Conservation (phyloP, 768 basidiomycete genomes). For the Collybia nuda region DNA sequence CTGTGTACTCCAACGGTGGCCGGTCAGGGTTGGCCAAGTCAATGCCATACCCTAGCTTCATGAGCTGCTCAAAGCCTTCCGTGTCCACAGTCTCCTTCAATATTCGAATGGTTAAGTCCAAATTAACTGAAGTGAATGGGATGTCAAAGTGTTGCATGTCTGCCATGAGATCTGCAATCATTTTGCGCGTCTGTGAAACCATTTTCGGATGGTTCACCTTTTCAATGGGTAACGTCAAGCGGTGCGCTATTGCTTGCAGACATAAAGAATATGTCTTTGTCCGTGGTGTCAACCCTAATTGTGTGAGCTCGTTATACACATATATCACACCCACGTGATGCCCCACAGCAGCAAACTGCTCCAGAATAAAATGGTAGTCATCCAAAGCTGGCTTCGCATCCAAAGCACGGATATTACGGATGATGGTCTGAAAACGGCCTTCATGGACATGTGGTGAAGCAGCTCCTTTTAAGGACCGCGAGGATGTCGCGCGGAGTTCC, state of each 20-base stretch:
- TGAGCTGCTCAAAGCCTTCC: constrained; percentile 53
- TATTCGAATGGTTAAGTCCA: constrained; percentile 70
- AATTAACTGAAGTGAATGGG: constrained; percentile 54
- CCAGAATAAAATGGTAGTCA: constrained; percentile 76
- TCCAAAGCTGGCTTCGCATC: constrained; percentile 49
- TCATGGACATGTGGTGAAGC: constrained; percentile 57
- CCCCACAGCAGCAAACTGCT: constrained; percentile 77
- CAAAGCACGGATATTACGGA: constrained; percentile 65
- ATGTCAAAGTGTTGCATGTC: constrained; percentile 56
- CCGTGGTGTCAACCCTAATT: constrained; percentile 43
- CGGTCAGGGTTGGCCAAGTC: constrained; percentile 77
- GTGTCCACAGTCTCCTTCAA: constrained; percentile 63
- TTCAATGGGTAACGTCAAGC: constrained; percentile 59
- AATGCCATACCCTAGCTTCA: constrained; percentile 73
- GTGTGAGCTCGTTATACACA: constrained; percentile 60
- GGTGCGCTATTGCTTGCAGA: constrained; percentile 70
- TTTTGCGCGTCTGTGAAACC: constrained; percentile 40
- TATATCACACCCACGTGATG: constrained; percentile 58
- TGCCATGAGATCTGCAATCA: constrained; percentile 49
- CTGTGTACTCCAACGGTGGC: constrained; percentile 48
- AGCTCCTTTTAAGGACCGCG: constrained; percentile 38
- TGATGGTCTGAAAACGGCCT: constrained; percentile 61
- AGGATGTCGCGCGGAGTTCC: constrained; percentile 43
- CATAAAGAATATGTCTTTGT: constrained; percentile 60
- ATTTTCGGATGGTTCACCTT: constrained; percentile 31